These are phyloP conservation scores for Juncus inflexus DNA, from an alignment of 176 grass and related monocot species.

Conservation along the genomic window DNA sequence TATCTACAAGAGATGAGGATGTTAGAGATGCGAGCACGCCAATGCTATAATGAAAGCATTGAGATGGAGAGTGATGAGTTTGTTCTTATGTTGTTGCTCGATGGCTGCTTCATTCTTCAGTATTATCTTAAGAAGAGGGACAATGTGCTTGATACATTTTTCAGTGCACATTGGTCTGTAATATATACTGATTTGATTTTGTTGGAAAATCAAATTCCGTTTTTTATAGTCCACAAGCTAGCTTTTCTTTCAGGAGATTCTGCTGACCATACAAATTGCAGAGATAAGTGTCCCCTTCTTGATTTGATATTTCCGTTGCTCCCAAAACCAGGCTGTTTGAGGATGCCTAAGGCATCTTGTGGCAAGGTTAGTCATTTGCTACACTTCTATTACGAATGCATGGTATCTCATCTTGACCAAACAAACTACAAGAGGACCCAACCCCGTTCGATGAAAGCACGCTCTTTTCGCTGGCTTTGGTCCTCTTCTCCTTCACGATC, in stretches of 20 bases:
- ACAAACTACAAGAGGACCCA: background rate
- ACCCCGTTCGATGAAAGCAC: background rate
- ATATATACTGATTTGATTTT: conserved; percentile 35
- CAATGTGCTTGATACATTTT: background rate
- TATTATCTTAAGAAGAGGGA: conserved; percentile 5
- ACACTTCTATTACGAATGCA: too few relatives aligned
- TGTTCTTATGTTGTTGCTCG: conserved; percentile 23
- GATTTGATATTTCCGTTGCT: conserved; percentile 13
- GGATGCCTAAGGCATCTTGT: too few relatives aligned
- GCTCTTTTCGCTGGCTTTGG: too few relatives aligned
- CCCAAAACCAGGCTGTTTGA: background rate
- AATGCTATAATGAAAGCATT: conserved; percentile 20
- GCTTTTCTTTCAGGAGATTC: background rate
- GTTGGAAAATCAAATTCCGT: conserved; percentile 52
- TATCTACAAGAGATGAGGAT: conserved; percentile 2
- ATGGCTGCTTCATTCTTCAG: conserved; percentile 22
- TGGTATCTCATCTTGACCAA: too few relatives aligned
- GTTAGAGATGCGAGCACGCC: conserved; percentile 19
- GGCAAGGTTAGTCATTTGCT: background rate
- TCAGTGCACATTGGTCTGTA: background rate
- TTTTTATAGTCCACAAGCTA: conserved; percentile 18
- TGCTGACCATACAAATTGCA: background rate
- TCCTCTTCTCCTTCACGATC: too few relatives aligned
- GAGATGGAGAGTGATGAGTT: background rate
- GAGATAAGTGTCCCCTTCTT: background rate